These are phyloP conservation scores for Sporothrix variecibatus DNA, from an alignment of 2,329 filamentous ascomycete genomes.

Conservation along the genomic window DNA sequence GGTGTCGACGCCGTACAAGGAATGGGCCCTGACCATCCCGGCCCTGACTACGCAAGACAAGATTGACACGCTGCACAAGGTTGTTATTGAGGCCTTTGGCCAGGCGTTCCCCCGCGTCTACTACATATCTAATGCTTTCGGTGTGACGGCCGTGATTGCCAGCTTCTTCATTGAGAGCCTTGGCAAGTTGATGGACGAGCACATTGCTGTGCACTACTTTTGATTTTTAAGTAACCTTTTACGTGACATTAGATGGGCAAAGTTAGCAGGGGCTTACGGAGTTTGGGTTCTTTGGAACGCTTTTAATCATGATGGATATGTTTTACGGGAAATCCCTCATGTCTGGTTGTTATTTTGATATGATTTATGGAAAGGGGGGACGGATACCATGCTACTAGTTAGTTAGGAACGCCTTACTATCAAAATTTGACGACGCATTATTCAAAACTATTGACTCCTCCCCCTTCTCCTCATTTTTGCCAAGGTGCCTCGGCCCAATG, in stretches of 20 bases:
- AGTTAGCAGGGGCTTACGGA: neutral
- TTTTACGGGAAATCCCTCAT: neutral
- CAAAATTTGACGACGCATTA: neutral
- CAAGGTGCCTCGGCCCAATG: neutral
- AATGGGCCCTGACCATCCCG: neutral
- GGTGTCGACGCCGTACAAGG: neutral
- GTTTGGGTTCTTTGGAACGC: neutral
- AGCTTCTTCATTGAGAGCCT: conserved; percentile 15
- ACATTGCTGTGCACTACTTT: conserved; percentile 18
- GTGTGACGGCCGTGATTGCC: conserved; percentile 11
- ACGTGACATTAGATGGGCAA: no score
- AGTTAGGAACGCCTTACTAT: neutral
- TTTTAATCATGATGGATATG: neutral
- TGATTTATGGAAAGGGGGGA: neutral
- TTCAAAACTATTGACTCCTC: neutral
- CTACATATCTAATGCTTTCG: conserved; percentile 5
- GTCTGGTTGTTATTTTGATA: neutral
- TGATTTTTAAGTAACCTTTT: neutral
- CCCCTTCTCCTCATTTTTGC: neutral
- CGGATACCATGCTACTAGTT: neutral
- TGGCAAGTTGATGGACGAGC: conserved; percentile 10
- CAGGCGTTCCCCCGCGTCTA: neutral
- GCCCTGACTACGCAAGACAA: neutral
- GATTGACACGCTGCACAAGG: neutral
- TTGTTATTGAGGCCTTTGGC: neutral